Percentiles rank a stretch among this genome's conserved stretches.
phyloP scores from a whole-genome alignment of 768 basidiomycete genomes.

The Collybia sordida region DNA sequence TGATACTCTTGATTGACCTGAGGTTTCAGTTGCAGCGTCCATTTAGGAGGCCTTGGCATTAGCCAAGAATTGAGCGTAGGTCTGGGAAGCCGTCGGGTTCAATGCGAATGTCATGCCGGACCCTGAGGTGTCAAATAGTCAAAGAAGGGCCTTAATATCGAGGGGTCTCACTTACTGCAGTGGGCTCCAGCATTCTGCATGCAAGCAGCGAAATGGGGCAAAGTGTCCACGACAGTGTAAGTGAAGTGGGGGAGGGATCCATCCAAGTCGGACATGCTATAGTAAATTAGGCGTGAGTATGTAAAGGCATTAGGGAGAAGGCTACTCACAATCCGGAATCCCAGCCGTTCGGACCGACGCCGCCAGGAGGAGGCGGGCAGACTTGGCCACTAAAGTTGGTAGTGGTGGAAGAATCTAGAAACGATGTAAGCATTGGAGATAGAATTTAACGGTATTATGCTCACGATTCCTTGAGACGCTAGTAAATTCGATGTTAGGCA shows the following conservation, averaged over 20 bases:
- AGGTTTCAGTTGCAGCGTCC: no score
- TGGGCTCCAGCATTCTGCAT: conserved; percentile 13
- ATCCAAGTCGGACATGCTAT: conserved; percentile 16
- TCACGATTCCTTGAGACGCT: conserved; percentile 14
- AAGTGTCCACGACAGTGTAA: conserved; percentile 16
- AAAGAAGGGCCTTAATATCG: not conserved
- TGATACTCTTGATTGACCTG: no score
- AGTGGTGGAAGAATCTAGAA: not conserved
- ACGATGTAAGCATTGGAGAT: conserved; percentile 9
- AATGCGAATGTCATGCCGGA: conserved; percentile 6
- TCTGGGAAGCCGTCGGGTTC: conserved; percentile 14
- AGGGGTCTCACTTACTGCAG: conserved; percentile 10
- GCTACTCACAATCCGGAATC: not conserved
- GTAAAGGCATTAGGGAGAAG: not conserved
- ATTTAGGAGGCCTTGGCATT: conserved; percentile 16
- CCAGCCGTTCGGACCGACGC: not conserved
- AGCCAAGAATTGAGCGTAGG: conserved; percentile 14
- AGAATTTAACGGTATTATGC: not conserved
- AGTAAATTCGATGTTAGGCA: not conserved
- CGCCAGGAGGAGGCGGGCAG: conserved; percentile 17
- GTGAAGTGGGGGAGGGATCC: conserved; percentile 12
- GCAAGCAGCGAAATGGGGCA: conserved; percentile 13
- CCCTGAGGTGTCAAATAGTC: not conserved
- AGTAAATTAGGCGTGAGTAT: no score
- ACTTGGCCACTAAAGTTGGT: conserved; percentile 1